Percentiles rank a stretch among this genome's conserved stretches.
Conservation (phyloP, 2,329 filamentous ascomycete species). For the Aureobasidium leucospermi region DNA sequence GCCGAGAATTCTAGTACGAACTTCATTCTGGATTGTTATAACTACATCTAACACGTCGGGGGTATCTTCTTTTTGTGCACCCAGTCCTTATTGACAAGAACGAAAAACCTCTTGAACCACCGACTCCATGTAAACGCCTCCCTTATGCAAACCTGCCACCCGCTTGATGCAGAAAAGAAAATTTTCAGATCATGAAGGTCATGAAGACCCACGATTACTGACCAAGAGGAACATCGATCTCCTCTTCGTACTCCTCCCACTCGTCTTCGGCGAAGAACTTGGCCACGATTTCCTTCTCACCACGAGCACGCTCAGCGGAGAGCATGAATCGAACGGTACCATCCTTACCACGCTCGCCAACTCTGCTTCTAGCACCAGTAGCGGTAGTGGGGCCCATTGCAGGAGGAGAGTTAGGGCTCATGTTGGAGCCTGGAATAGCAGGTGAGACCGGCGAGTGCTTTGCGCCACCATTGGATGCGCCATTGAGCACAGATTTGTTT, state of each 20-base stretch:
- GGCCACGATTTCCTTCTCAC: constrained; percentile 61
- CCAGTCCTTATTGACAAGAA: neutral
- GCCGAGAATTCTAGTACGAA: neutral
- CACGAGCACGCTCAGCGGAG: constrained; percentile 64
- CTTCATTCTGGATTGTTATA: neutral
- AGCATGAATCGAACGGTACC: constrained; percentile 87
- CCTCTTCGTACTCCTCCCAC: constrained; percentile 69
- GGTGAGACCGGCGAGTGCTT: constrained; percentile 12
- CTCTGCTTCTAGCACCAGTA: constrained; percentile 20
- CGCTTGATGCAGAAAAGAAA: neutral
- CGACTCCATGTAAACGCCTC: neutral
- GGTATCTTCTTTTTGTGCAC: neutral
- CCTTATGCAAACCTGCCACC: neutral
- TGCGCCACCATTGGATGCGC: constrained; percentile 27
- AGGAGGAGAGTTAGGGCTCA: constrained; percentile 36
- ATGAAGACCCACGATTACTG: neutral
- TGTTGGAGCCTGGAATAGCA: neutral
- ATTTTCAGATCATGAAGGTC: neutral
- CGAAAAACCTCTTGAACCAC: neutral
- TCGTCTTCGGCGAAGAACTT: constrained; percentile 62
- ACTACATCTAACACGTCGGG: neutral
- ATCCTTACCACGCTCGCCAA: constrained; percentile 45
- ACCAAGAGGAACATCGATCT: constrained; percentile 51
- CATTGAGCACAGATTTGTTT: constrained; percentile 26
- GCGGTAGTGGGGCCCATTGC: constrained; percentile 26